Conservation (phyloP, 768 basidiomycete species). For the Rickenella mellea region DNA sequence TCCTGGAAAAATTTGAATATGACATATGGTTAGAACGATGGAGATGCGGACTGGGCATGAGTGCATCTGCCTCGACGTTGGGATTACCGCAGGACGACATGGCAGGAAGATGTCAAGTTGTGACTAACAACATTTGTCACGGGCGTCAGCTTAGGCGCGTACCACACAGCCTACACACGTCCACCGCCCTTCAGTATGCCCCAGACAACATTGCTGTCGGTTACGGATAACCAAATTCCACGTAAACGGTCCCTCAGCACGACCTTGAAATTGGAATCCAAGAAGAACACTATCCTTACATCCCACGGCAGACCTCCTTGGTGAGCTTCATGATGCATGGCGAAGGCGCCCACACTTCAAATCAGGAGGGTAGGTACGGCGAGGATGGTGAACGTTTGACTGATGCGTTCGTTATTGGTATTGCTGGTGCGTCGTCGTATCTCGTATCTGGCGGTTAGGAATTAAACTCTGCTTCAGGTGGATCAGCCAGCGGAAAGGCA, state of each 20-base stretch:
- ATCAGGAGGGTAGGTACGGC: constrained; percentile 49
- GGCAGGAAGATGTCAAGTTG: too few relatives aligned
- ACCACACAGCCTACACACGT: too few relatives aligned
- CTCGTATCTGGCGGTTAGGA: not conserved
- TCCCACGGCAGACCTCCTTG: constrained; percentile 84
- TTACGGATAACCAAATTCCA: too few relatives aligned
- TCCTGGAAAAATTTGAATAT: constrained; percentile 26
- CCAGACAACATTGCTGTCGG: too few relatives aligned
- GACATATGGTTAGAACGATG: not conserved
- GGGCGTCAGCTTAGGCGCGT: constrained; percentile 9
- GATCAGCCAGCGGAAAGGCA: constrained; percentile 84
- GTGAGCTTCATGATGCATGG: constrained; percentile 26
- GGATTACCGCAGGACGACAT: constrained; percentile 49
- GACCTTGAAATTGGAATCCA: constrained; percentile 14
- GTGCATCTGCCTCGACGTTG: constrained; percentile 41
- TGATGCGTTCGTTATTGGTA: constrained; percentile 77
- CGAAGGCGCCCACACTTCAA: constrained; percentile 5
- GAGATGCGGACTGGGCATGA: constrained; percentile 48
- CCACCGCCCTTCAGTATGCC: too few relatives aligned
- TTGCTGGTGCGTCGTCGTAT: constrained; percentile 52
- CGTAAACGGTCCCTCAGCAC: not conserved
- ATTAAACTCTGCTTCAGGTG: constrained; percentile 35
- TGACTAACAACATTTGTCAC: constrained; percentile 15
- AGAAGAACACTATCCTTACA: constrained; percentile 69
- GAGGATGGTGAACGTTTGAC: constrained; percentile 60